phyloP scores from a whole-genome alignment of 352 stramenopile genomes.

The Phytophthora agathidicida region DNA sequence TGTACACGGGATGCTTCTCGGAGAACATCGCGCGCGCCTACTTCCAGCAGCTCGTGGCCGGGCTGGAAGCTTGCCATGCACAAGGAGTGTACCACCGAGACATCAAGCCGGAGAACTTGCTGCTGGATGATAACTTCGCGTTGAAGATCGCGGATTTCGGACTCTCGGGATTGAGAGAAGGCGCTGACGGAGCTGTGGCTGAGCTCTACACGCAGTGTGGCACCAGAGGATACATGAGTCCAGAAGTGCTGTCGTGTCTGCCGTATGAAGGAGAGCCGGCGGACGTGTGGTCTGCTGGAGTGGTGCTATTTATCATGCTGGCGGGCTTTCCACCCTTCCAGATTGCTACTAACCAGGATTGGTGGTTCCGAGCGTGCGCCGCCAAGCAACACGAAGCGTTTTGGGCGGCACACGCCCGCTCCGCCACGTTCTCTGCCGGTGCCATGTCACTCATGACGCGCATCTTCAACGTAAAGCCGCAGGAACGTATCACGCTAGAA shows the following conservation, averaged over 20 bases:
- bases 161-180: constrained; percentile 89
- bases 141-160: constrained; percentile 97
- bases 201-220: constrained; percentile 90
- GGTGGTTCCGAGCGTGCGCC: constrained; percentile 88
- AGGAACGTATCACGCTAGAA: constrained; percentile 76
- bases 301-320: constrained; percentile 95
- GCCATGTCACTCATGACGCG: constrained; percentile 75
- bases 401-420: constrained; percentile 76
- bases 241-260: constrained; percentile 87
- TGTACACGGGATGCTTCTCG: constrained; percentile 91
- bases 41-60: constrained; percentile 86
- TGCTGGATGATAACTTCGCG: constrained; percentile 83
- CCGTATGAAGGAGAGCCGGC: constrained; percentile 87
- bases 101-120: constrained; percentile 94
- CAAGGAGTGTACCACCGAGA: constrained; percentile 92
- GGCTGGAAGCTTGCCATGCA: constrained; percentile 81
- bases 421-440: constrained; percentile 70
- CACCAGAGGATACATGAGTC: constrained; percentile 93
- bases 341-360: constrained; percentile 87
- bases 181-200: constrained; percentile 57
- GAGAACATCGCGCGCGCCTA: constrained; percentile 89
- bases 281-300: constrained; percentile 92
- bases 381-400: constrained; percentile 80
- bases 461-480: constrained; percentile 75
- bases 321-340: constrained; percentile 93